These are phyloP conservation scores for Hysterium pulicare DNA, from an alignment of 2,329 filamentous ascomycete genomes.

Conservation along the genomic window DNA sequence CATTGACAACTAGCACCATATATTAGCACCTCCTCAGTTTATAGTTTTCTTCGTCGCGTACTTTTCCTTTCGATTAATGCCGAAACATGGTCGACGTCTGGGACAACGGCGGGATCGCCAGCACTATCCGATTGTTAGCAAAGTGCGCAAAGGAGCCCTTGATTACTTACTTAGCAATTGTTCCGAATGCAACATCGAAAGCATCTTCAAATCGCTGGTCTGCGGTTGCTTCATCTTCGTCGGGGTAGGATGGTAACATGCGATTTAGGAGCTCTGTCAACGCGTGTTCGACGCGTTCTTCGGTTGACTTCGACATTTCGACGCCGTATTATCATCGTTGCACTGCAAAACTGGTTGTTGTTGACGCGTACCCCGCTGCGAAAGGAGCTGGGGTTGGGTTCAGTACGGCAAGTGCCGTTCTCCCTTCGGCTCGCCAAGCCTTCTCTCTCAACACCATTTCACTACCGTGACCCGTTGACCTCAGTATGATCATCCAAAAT, in stretches of 20 bases:
- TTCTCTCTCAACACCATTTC: not conserved
- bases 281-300: conserved; percentile 70
- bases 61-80: conserved; percentile 85
- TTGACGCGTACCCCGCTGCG: conserved; percentile 1
- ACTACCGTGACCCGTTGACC: too few relatives aligned
- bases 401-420: not conserved
- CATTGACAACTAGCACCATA: conserved; percentile 60
- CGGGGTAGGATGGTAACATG: conserved; percentile 63
- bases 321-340: conserved; percentile 1
- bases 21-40: conserved; percentile 10
- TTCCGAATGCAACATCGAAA: conserved; percentile 49
- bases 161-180: conserved; percentile 38
- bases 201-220: conserved; percentile 67
- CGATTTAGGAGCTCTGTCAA: conserved; percentile 75
- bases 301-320: conserved; percentile 19
- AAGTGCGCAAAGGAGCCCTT: conserved; percentile 44
- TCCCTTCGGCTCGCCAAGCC: not conserved
- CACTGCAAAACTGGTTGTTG: not conserved
- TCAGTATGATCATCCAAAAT: too few relatives aligned
- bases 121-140: conserved; percentile 17
- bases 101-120: conserved; percentile 54
- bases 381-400: not conserved
- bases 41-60: conserved; percentile 13
- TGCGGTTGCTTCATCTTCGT: conserved; percentile 64
- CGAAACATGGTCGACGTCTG: conserved; percentile 85